A percentile compares a stretch with the other conserved stretches of the same genome.
Evolutionary conservation across 352 stramenopile species (phyloP).

Genomic region (Salisapilia sapeloensis): DNA sequence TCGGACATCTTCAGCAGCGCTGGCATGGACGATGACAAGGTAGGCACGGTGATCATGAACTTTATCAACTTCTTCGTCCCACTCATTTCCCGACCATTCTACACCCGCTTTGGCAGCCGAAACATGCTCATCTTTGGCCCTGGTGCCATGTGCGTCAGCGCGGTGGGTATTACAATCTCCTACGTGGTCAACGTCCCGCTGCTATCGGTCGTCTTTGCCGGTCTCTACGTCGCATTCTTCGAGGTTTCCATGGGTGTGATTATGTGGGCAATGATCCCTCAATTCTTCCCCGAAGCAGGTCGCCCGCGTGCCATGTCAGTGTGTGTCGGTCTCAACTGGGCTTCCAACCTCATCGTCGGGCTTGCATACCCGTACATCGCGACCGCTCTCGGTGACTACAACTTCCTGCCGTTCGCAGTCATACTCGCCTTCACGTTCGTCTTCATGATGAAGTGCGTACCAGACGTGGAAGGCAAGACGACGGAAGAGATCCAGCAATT

Average conservation of each 20-base stretch:
- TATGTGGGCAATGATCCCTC: slow-evolving; percentile 23
- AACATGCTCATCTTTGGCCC: slow-evolving; percentile 24
- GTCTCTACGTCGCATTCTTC: slow-evolving; percentile 26
- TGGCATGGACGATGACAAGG: slow-evolving; percentile 25
- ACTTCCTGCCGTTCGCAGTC: slow-evolving; percentile 30
- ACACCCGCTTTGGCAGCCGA: slow-evolving; percentile 21
- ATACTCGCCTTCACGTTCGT: slow-evolving; percentile 18
- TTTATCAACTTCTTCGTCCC: slow-evolving; percentile 28
- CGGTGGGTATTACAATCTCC: slow-evolving; percentile 22
- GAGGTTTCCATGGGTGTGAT: slow-evolving; percentile 30
- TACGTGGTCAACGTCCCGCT: slow-evolving; percentile 7
- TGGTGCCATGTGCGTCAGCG: slow-evolving; percentile 23
- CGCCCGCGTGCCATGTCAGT: slow-evolving; percentile 21
- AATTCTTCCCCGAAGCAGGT: slow-evolving; percentile 39
- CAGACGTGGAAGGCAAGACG: slow-evolving; percentile 39
- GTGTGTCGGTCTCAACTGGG: slow-evolving; percentile 30
- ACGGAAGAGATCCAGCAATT: slow-evolving; percentile 34
- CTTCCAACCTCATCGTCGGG: slow-evolving; percentile 30
- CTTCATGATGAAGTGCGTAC: slow-evolving; percentile 24
- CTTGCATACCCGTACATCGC: slow-evolving; percentile 38
- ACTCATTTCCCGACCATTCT: slow-evolving; percentile 7
- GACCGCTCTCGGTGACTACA: slow-evolving; percentile 15
- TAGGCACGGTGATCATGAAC: slow-evolving; percentile 36
- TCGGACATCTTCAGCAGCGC: slow-evolving; percentile 40
- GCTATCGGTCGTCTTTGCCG: slow-evolving; percentile 29